These are phyloP conservation scores for Centaurea solstitialis DNA, from an alignment of 129 eudicot species.

Conservation along the genomic window DNA sequence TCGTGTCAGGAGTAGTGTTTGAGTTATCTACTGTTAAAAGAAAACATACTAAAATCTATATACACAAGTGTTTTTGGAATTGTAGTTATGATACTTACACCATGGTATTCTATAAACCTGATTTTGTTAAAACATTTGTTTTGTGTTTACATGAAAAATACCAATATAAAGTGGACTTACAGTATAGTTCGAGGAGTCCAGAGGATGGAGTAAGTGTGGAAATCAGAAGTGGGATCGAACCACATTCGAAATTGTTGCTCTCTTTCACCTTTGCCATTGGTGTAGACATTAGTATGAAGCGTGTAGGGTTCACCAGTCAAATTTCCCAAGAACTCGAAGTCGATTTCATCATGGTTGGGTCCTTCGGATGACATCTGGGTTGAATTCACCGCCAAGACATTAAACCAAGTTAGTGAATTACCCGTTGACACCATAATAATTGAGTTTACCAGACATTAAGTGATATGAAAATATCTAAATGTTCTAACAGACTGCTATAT, in stretches of 20 bases:
- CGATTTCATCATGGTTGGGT: conserved; percentile 39
- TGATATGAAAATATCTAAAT: too few species aligned
- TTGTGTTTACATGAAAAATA: neutral
- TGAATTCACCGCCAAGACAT: too few species aligned
- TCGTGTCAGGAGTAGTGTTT: too few species aligned
- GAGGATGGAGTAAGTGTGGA: conserved; percentile 42
- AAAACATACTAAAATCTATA: too few species aligned
- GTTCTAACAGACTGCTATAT: too few species aligned
- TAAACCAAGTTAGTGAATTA: too few species aligned
- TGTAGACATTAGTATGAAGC: conserved; percentile 45
- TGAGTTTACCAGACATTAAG: too few species aligned
- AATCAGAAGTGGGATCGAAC: conserved; percentile 46
- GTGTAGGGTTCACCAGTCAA: conserved; percentile 43
- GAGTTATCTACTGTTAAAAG: too few species aligned
- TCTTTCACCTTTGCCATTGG: conserved; percentile 46
- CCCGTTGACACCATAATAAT: too few species aligned
- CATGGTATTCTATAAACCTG: neutral
- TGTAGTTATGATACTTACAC: too few species aligned
- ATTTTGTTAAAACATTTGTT: neutral
- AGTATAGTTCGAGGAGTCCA: conserved; percentile 44
- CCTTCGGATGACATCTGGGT: neutral
- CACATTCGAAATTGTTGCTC: conserved; percentile 49
- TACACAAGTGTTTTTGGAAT: too few species aligned
- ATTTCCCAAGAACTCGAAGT: conserved; percentile 52
- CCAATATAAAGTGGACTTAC: conserved; percentile 19